Evolutionary conservation across 2,329 filamentous ascomycete species (phyloP), one percentile per base, ranked within the genome.

Genomic region (Talaromyces sp.): DNA sequence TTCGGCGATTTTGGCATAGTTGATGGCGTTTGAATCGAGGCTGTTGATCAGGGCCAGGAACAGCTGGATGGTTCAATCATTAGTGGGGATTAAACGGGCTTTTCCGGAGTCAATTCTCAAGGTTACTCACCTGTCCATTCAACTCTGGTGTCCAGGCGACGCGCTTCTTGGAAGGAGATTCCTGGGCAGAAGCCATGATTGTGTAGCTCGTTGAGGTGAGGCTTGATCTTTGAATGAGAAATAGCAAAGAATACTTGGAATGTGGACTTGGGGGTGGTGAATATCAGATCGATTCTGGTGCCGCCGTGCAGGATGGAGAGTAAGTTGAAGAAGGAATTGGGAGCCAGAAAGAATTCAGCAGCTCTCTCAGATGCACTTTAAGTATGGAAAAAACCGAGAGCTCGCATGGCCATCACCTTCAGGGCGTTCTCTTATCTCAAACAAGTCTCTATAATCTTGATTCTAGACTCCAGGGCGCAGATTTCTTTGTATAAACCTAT

Each of bases 1-100:
- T 11, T 51, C 53, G 29, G 62, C 62, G 8, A 64, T n/a, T 25
- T 59, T 49, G 3, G 19, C 40, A 6, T 58, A 58, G 22, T 64
- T 22, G 2, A 64, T 31, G 1, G 38, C 25, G 27, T 15, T 31
- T 6, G 53, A 2, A 0, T 54, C 38, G 0, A 64, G 38, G 7
- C 7, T 29, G 5, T 64, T 49, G 15, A 64, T 27, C 5, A 64
- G 22, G 1, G 53, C n/a, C 6, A 64, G 13, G n/a, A 64, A 58
- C 1, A 64, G 53, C 53, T 64, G 15, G 5, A 19, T 31, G 29
- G 15, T 5, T 27, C 7, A 17, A n/a, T 34, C 3, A 8, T 60
- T 47, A 60, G 58, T 31, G 7, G 13, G 7, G 6, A 59, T 45
- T 43, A 43, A 27, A 8, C 13, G 25, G 40, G 11, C 8, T 34